Percentiles rank a stretch among this genome's conserved stretches.
Conservation (phyloP, 257 asterid genomes). For the Jasminum sambac region DNA sequence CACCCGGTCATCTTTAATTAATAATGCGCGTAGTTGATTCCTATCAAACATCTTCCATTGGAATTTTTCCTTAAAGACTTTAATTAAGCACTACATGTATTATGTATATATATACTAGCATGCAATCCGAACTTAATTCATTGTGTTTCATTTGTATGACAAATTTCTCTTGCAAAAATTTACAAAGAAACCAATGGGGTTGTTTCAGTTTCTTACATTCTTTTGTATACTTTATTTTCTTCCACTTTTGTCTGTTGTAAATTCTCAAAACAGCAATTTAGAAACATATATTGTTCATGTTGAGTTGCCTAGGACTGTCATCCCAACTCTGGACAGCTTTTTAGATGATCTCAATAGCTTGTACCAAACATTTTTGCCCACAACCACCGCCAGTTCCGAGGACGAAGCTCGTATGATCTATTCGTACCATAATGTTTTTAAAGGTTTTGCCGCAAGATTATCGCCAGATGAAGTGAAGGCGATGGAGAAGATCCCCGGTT, state of each 20-base stretch:
- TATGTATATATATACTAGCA: too few species aligned
- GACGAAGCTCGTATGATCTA: slow-evolving; percentile 30
- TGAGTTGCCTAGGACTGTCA: slow-evolving; percentile 23
- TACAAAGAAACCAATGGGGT: neutral
- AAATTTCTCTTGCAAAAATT: neutral
- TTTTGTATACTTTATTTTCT: slow-evolving; percentile 1
- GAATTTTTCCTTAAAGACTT: too few species aligned
- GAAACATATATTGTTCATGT: slow-evolving; percentile 39
- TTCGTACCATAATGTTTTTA: slow-evolving; percentile 42
- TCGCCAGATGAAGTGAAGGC: slow-evolving; percentile 27
- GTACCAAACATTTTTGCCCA: slow-evolving; percentile 42
- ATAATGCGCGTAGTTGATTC: too few species aligned
- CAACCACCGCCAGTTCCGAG: slow-evolving; percentile 14
- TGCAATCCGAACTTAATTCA: too few species aligned
- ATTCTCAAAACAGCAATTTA: slow-evolving; percentile 9
- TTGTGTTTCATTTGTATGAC: too few species aligned
- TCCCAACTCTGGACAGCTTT: neutral
- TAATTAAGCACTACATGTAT: too few species aligned
- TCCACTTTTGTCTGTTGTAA: slow-evolving; percentile 10
- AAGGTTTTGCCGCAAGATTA: slow-evolving; percentile 37
- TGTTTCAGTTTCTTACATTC: slow-evolving; percentile 13
- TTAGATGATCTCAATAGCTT: slow-evolving; percentile 31
- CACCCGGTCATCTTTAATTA: too few species aligned
- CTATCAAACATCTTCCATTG: too few species aligned
- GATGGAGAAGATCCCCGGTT: slow-evolving; percentile 34